Evolutionary conservation across 768 basidiomycete species (phyloP), one percentile per base, ranked within the genome.

Genomic region (Gelatoporia subvermispora): DNA sequence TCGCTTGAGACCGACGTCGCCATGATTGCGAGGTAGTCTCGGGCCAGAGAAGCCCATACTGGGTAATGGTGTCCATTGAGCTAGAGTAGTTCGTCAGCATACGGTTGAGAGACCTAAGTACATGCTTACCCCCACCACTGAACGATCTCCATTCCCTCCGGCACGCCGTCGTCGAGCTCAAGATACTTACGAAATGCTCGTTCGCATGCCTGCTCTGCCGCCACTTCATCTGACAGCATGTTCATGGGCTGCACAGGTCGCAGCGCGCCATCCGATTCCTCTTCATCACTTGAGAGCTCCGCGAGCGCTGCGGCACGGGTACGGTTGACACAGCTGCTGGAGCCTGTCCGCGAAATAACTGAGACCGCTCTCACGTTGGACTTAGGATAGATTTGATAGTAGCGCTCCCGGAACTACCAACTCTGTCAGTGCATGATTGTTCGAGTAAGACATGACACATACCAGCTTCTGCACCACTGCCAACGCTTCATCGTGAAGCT

Each of bases 21-120:
- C 62, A 64, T 63, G 37, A 65, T 58, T 8, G 65, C 50, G 3
- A 63, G 54, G 37, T 60, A 64, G 41, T 65, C 65, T 4, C 53
- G 34, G 1, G 60, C 63, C 18, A 67, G 54, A n/a, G 59, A 55
- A 8, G 50, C 56, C 65, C 65, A 66, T 16, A 59, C 55, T 4
- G 63, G 61, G 45, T 57, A 61, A 10, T 45, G 52, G 15, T 25
- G 17, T 1, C 47, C 40, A 43, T 60, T 60, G 10, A 52, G 16
- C 61, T 63, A 34, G 7, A n/a, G n/a, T n/a, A n/a, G n/a, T n/a
- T n/a, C 17, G 44, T 23, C 15, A 28, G 20, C 21, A 43, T 22
- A 37, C 8, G 24, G 7, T n/a, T 25, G 17, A 15, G 22, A 20
- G 23, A 18, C 37, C 24, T n/a, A 34, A 46, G 20, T n/a, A n/a